These are phyloP conservation scores for Solanum stenotomum DNA, from an alignment of 257 asterid species.

Conservation along the genomic window DNA sequence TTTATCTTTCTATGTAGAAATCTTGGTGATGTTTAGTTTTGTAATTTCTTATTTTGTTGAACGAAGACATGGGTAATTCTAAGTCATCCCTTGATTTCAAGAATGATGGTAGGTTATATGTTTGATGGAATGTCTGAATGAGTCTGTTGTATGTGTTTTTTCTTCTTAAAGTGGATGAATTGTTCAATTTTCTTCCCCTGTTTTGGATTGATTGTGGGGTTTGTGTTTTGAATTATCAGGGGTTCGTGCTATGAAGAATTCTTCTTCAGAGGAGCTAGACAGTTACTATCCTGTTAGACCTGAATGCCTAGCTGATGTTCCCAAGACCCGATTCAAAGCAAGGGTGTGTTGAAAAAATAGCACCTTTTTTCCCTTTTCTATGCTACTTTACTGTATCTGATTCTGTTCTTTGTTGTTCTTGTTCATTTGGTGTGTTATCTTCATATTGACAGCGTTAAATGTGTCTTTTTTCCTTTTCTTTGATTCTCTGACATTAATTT, in stretches of 20 bases:
- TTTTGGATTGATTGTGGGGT: background rate
- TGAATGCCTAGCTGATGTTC: slow-evolving; percentile 79
- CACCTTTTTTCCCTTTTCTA: background rate
- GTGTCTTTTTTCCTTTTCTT: background rate
- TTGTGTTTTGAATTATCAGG: slow-evolving; percentile 4
- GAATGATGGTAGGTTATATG: slow-evolving; percentile 12
- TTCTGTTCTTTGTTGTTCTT: background rate
- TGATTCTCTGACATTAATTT: background rate
- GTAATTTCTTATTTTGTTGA: background rate
- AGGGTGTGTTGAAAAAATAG: slow-evolving; percentile 38
- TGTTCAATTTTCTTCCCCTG: background rate
- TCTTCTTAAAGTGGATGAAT: background rate
- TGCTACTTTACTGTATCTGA: background rate
- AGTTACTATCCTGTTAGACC: slow-evolving; percentile 69
- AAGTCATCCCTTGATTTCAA: slow-evolving; percentile 3
- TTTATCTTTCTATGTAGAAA: slow-evolving; percentile 4
- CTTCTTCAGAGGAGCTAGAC: slow-evolving; percentile 63
- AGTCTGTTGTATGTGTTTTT: background rate
- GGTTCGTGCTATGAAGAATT: slow-evolving; percentile 14
- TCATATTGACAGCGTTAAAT: background rate
- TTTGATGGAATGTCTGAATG: background rate
- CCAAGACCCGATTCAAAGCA: slow-evolving; percentile 77
- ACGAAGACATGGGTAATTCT: slow-evolving; percentile 16
- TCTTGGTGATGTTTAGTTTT: background rate
- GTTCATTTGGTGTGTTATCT: background rate